phyloP scores from a whole-genome alignment of 352 stramenopile genomes.

The Phytophthora hybrid region DNA sequence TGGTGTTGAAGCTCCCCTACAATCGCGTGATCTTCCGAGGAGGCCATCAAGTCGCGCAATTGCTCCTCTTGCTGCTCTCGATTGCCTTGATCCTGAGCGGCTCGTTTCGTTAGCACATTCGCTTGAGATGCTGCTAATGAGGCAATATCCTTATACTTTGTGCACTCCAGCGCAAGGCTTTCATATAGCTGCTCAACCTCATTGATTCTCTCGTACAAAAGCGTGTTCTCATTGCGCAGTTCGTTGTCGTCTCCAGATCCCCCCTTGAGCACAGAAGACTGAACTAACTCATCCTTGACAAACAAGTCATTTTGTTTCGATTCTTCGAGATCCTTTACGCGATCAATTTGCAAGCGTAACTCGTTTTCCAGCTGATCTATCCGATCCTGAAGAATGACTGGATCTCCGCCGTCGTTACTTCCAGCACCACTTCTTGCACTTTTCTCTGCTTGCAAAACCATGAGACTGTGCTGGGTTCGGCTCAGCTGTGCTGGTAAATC shows the following conservation, averaged over 20 bases:
- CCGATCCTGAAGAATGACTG: slow-evolving; percentile 36
- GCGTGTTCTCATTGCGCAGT: slow-evolving; percentile 60
- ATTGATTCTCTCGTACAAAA: slow-evolving; percentile 70
- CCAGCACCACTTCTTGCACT: slow-evolving; percentile 10
- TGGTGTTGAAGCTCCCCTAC: slow-evolving; percentile 92
- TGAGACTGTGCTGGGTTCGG: slow-evolving; percentile 56
- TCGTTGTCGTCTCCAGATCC: slow-evolving; percentile 31
- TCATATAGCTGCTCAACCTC: slow-evolving; percentile 85
- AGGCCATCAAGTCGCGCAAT: slow-evolving; percentile 72
- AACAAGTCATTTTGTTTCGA: slow-evolving; percentile 11
- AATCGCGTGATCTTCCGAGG: slow-evolving; percentile 91
- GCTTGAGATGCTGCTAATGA: slow-evolving; percentile 71
- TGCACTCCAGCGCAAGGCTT: slow-evolving; percentile 63
- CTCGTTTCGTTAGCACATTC: slow-evolving; percentile 56
- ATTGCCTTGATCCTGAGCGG: slow-evolving; percentile 52
- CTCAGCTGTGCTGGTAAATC: slow-evolving; percentile 58
- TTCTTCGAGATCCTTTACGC: slow-evolving; percentile 63
- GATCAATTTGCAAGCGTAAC: slow-evolving; percentile 46
- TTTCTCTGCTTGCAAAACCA: slow-evolving; percentile 54
- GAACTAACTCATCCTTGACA: slow-evolving; percentile 21
- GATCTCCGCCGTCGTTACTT: background rate
- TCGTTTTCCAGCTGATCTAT: slow-evolving; percentile 66
- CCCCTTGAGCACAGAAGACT: background rate
- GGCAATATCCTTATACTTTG: slow-evolving; percentile 72
- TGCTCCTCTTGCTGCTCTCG: slow-evolving; percentile 70